These are phyloP conservation scores for Suillus bovinus DNA, from an alignment of 768 basidiomycete species.

Conservation along the genomic window DNA sequence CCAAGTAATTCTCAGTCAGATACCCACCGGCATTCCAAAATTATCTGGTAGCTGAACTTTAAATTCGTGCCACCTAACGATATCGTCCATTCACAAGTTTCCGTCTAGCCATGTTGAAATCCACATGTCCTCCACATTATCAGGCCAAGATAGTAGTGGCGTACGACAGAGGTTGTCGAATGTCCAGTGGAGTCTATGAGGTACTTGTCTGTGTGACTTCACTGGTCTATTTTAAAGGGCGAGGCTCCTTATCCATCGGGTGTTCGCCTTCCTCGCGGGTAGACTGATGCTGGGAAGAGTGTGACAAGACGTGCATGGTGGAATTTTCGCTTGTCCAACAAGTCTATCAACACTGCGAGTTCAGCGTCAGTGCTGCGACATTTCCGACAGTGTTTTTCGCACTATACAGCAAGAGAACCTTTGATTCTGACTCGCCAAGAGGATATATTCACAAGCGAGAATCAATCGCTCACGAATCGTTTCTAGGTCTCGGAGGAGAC, in stretches of 20 bases:
- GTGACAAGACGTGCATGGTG: not conserved
- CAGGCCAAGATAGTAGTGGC: slow-evolving; percentile 44
- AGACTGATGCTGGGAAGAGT: not conserved
- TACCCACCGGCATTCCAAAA: not conserved
- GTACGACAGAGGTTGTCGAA: slow-evolving; percentile 53
- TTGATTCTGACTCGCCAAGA: not conserved
- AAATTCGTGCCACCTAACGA: not conserved
- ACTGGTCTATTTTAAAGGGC: not conserved
- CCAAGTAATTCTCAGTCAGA: not conserved
- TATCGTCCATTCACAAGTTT: not conserved
- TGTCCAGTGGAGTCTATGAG: slow-evolving; percentile 44
- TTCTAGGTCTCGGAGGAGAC: not conserved
- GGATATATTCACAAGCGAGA: not conserved
- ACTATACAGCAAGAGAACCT: not conserved
- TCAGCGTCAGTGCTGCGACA: not conserved
- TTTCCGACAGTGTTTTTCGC: not conserved
- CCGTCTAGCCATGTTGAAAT: slow-evolving; percentile 54
- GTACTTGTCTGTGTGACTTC: slow-evolving; percentile 36
- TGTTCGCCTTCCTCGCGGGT: not conserved
- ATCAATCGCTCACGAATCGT: not conserved
- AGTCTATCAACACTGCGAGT: not conserved
- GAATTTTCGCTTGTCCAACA: not conserved
- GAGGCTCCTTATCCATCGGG: not conserved
- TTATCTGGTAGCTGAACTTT: not conserved
- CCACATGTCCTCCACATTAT: slow-evolving; percentile 45